Base-by-base conservation (phyloP, 345 rosid species). In the Salix exigua region DNA sequence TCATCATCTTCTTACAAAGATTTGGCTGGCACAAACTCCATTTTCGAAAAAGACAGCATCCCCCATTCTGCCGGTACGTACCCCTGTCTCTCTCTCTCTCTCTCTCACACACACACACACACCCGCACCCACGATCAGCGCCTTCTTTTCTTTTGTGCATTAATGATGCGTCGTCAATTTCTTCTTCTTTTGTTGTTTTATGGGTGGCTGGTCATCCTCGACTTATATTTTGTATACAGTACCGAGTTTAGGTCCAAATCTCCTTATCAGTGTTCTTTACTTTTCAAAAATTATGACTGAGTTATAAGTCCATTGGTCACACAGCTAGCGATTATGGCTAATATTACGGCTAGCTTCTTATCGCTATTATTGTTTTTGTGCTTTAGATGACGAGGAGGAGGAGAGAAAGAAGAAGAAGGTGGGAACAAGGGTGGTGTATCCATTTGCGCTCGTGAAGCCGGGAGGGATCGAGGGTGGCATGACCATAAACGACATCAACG, bases 361-460 rank as follows among this genome's bases (percentile, higher is more conserved):
- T 58, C 23, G 4, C 23, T 23, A n/a, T 9, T 9, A 55, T 26
- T 55, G 26, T 4, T n/a, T 31, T 33, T 65, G 23, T 18, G 31
- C 1, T 55, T 4, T 72, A 21, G 68, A 62, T 25, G 73, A 37
- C 11, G 44, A 12, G 60, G 82, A 78, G n/a, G 51, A 73, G 37
- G 84, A 61, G 77, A 85, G 74, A 79, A 88, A 85, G 86, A 83
- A 85, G 86, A 83, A 80, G 78, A 83, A 83, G 64, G 77, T 77
- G 82, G 66, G 79, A 53, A 83, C 79, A 33, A 90, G 89, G 77
- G 86, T 91, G 44, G 97, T 90, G 74, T 93, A 96, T 44, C 99
- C 99, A 73, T 96, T 96, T 80, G 97, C 98, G 64, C 38, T 96
- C 82, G 98, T 96, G 83, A 96, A 96, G 75, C 99, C 99, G 21